Evolutionary conservation across 2,329 filamentous ascomycete species (phyloP).

Genomic region (Trichoderma sp.): DNA sequence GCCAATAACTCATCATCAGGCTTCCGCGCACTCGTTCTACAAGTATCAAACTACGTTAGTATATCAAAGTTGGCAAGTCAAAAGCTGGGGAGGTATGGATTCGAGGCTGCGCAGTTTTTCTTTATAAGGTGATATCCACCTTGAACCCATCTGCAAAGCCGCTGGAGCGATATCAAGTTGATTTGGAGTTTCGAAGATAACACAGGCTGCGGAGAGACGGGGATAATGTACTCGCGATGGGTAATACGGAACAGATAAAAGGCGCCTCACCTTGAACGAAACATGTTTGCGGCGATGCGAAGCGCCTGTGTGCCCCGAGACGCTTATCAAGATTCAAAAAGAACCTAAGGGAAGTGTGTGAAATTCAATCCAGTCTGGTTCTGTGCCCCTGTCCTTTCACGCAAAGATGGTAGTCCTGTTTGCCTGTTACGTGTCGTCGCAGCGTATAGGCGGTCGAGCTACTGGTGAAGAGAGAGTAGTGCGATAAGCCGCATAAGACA

Average conservation of each 20-base stretch:
- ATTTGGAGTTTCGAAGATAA: not conserved
- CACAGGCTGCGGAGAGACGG: not conserved
- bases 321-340: not conserved
- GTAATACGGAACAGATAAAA: not conserved
- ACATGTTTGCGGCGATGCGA: conserved; percentile 14
- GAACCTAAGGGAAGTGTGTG: not conserved
- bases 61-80: not conserved
- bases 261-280: conserved; percentile 16
- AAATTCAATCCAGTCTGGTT: not conserved
- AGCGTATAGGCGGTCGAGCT: not conserved
- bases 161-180: not conserved
- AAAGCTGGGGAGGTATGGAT: not conserved
- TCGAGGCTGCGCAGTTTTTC: not conserved
- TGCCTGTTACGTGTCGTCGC: not conserved
- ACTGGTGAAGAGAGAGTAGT: not conserved
- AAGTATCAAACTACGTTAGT: not conserved
- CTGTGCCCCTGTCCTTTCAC: not conserved
- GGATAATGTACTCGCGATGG: not conserved
- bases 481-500: conserved; percentile 1
- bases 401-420: not conserved
- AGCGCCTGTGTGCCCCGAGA: not conserved
- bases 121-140: not conserved
- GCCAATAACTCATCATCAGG: conserved; percentile 77
- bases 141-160: not conserved
- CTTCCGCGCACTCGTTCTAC: conserved; percentile 73